Evolutionary conservation across 768 basidiomycete genomes (phyloP).

Genomic region (Termitomyces sp.): DNA sequence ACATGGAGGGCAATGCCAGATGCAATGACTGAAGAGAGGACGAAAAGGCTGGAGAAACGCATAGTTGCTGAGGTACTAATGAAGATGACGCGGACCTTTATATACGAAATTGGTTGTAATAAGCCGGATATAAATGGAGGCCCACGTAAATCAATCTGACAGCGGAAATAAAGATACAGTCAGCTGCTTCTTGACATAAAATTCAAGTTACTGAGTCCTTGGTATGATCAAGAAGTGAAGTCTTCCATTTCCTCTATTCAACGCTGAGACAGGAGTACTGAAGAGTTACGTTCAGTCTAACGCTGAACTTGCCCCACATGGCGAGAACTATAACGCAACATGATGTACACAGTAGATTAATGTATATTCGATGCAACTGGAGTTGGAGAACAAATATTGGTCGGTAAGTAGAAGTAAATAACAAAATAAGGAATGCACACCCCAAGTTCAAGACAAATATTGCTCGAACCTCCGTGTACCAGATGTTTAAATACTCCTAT

Average conservation of each 20-base stretch:
- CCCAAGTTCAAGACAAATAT: too few species aligned
- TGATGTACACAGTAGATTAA: too few species aligned
- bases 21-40: background rate
- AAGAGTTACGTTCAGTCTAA: background rate
- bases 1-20: background rate
- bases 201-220: background rate
- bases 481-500: too few species aligned
- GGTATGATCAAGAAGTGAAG: background rate
- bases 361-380: too few species aligned
- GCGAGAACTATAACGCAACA: background rate
- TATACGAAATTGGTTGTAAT: background rate
- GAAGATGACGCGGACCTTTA: background rate
- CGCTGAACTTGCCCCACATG: background rate
- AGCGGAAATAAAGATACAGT: background rate
- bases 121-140: too few species aligned
- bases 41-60: background rate
- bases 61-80: background rate
- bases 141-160: background rate
- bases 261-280: background rate
- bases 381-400: too few species aligned
- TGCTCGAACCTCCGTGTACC: too few species aligned
- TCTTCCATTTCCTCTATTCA: background rate
- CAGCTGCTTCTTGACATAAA: background rate
- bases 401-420: too few species aligned
- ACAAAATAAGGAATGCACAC: too few species aligned